Percentiles rank a stretch among this genome's conserved stretches.
Evolutionary conservation across 2,329 filamentous ascomycete genomes (phyloP).

Genomic region (Pezicula carpinea): DNA sequence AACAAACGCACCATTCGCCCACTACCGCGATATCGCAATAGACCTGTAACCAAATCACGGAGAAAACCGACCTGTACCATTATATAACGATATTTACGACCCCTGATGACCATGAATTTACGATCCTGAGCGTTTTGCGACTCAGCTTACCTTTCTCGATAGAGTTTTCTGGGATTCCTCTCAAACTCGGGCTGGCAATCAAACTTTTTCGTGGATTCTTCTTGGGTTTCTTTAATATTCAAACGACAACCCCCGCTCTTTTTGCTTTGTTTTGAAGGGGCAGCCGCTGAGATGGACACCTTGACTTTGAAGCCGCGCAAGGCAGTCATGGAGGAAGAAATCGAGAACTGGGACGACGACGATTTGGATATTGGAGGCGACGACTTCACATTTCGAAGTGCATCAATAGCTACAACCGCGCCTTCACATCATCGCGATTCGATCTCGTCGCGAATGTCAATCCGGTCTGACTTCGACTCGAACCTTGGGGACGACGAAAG

Average conservation of each 20-base stretch:
- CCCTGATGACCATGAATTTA: constrained; percentile 19
- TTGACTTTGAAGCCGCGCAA: constrained; percentile 28
- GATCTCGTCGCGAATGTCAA: constrained; percentile 75
- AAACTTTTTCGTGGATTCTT: background rate
- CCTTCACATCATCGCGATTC: constrained; percentile 63
- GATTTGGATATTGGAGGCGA: constrained; percentile 68
- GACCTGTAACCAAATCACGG: constrained; percentile 2
- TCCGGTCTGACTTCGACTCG: constrained; percentile 78
- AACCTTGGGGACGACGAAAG: constrained; percentile 78
- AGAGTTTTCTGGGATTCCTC: constrained; percentile 9
- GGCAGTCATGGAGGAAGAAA: constrained; percentile 45
- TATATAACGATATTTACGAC: constrained; percentile 10
- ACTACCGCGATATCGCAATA: too few species aligned
- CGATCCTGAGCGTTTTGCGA: constrained; percentile 18
- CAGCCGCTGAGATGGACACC: constrained; percentile 21
- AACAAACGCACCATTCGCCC: too few species aligned
- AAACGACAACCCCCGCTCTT: background rate
- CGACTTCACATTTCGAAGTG: constrained; percentile 54
- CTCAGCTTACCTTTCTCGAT: constrained; percentile 10
- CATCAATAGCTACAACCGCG: constrained; percentile 35
- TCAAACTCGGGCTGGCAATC: background rate
- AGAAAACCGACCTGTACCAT: background rate
- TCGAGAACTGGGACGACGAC: constrained; percentile 79
- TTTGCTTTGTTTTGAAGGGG: background rate
- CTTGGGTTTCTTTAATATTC: background rate